Evolutionary conservation across 2,329 filamentous ascomycete genomes (phyloP).

Genomic region (Coniochaeta hoffmannii): DNA sequence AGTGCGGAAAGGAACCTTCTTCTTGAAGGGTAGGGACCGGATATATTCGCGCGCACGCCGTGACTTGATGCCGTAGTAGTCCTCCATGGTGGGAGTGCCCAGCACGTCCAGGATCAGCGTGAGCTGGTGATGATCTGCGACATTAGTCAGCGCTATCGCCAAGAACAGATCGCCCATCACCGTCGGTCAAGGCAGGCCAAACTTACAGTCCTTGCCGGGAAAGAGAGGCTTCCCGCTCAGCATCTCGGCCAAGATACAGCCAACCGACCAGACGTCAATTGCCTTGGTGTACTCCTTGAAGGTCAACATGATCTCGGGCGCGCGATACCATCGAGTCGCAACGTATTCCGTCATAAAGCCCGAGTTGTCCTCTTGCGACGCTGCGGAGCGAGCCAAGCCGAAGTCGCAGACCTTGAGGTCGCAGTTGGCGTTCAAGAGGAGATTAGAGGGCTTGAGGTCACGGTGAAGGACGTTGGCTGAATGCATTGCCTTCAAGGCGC

Average conservation of each 20-base stretch:
- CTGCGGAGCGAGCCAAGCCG: constrained; percentile 87
- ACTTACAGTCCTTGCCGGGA: constrained; percentile 94
- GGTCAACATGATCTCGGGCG: constrained; percentile 98
- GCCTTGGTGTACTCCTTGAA: constrained; percentile 99
- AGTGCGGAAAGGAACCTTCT: constrained; percentile 96
- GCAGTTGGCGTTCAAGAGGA: constrained; percentile 96
- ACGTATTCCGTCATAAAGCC: constrained; percentile 99
- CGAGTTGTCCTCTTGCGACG: constrained; percentile 98
- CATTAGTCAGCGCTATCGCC: constrained; percentile 6
- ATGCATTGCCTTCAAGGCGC: constrained; percentile 98
- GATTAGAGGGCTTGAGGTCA: constrained; percentile 94
- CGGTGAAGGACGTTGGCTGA: constrained; percentile 96
- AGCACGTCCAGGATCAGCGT: constrained; percentile 96
- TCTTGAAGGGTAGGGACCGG: constrained; percentile 95
- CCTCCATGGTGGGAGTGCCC: constrained; percentile 97
- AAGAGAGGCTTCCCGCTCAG: constrained; percentile 96
- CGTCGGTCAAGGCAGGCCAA: not conserved
- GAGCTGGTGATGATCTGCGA: constrained; percentile 86
- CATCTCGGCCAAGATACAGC: constrained; percentile 98
- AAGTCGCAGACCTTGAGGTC: constrained; percentile 99
- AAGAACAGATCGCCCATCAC: not conserved
- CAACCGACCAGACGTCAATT: constrained; percentile 98
- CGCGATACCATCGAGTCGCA: constrained; percentile 96
- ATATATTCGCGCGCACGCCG: constrained; percentile 96
- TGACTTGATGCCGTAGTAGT: constrained; percentile 99